phyloP scores from a whole-genome alignment of 306 rosid genomes.

The barrel medic (Medicago truncatula) region DNA sequence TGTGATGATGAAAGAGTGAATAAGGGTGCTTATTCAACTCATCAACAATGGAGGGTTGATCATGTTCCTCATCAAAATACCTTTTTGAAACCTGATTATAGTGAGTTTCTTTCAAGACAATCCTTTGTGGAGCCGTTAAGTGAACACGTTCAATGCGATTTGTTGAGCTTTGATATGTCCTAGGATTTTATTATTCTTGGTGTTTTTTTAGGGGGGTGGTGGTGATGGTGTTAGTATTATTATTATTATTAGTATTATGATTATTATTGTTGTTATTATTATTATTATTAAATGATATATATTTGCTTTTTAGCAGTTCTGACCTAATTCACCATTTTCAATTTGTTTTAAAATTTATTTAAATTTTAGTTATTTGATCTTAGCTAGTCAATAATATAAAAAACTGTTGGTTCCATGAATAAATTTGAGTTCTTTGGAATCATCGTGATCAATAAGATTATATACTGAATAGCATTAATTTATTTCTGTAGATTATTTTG shows the following conservation, averaged over 20 bases:
- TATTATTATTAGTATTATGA: neutral
- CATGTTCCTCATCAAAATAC: neutral
- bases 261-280: neutral
- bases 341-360: no score
- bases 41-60: constrained; percentile 32
- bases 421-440: neutral
- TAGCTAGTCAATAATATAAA: no score
- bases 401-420: neutral
- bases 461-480: no score
- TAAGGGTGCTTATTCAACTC: neutral
- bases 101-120: constrained; percentile 39
- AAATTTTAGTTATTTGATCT: no score
- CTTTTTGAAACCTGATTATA: constrained; percentile 39
- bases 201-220: no score
- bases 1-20: constrained; percentile 7
- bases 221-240: neutral
- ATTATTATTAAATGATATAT: neutral
- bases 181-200: constrained; percentile 38
- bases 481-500: no score
- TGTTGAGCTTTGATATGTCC: constrained; percentile 43
- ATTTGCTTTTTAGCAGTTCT: neutral
- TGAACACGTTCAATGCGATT: constrained; percentile 39
- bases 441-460: no score
- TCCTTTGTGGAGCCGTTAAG: constrained; percentile 37
- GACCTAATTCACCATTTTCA: neutral